Conservation (phyloP, 73 alveolate species). For the Paramecium pentaurelia region DNA sequence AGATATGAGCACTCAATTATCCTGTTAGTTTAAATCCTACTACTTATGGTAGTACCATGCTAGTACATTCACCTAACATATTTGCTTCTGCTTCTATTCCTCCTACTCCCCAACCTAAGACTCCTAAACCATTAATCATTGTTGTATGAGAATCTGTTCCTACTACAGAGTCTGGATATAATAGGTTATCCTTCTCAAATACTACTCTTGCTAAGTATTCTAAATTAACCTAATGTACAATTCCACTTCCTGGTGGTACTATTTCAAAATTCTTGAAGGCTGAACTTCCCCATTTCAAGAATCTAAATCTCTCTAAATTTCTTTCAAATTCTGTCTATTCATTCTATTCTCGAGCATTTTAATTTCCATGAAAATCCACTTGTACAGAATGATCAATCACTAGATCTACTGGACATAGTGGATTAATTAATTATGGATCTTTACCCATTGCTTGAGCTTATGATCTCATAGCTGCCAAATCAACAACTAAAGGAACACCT, state of each 20-base stretch:
- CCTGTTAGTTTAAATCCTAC: slow-evolving; percentile 92
- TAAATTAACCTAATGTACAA: slow-evolving; percentile 89
- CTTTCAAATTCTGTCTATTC: slow-evolving; percentile 83
- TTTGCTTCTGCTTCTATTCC: slow-evolving; percentile 96
- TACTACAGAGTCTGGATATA: slow-evolving; percentile 90
- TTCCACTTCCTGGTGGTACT: slow-evolving; percentile 94
- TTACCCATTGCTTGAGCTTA: slow-evolving; percentile 82
- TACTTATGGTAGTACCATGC: slow-evolving; percentile 89
- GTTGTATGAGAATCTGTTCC: slow-evolving; percentile 95
- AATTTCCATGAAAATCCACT: slow-evolving; percentile 48
- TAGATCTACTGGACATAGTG: slow-evolving; percentile 83
- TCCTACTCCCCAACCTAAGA: slow-evolving; percentile 94
- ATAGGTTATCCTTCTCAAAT: slow-evolving; percentile 64
- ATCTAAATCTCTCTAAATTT: slow-evolving; percentile 84
- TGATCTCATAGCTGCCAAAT: slow-evolving; percentile 92
- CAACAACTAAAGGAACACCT: slow-evolving; percentile 93
- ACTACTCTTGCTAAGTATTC: slow-evolving; percentile 91
- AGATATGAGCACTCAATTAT: slow-evolving; percentile 71
- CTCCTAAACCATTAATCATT: slow-evolving; percentile 92
- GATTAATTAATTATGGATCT: slow-evolving; percentile 82
- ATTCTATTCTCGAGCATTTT: slow-evolving; percentile 58
- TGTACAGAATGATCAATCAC: slow-evolving; percentile 88
- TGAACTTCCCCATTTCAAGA: slow-evolving; percentile 90
- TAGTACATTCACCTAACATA: slow-evolving; percentile 86
- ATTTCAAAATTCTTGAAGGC: slow-evolving; percentile 84